Conservation (phyloP, 2,329 filamentous ascomycete genomes). For the Ophiostoma perfectum region DNA sequence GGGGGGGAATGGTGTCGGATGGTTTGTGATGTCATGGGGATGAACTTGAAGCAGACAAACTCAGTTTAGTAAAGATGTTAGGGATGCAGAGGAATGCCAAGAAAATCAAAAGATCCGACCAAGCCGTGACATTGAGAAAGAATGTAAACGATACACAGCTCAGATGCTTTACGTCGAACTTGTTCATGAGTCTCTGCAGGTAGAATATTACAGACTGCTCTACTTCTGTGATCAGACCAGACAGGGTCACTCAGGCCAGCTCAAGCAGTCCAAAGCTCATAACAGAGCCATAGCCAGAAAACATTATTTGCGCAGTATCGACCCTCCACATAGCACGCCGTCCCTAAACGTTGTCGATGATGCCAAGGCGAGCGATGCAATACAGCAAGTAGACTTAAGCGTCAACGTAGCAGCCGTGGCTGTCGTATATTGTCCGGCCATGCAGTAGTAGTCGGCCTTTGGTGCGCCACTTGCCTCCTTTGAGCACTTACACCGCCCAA, state of each 20-base stretch:
- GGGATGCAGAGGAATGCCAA: not conserved
- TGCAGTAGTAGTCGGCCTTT: not conserved
- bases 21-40: not conserved
- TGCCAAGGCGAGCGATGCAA: not conserved
- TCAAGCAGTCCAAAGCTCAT: not conserved
- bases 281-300: no score
- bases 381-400: not conserved
- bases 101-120: no score
- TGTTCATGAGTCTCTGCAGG: no score
- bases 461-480: not conserved
- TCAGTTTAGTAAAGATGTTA: no score
- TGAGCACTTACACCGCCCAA: conserved; percentile 6
- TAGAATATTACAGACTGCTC: no score
- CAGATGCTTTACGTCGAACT: not conserved
- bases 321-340: not conserved
- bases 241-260: not conserved
- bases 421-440: not conserved
- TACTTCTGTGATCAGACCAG: no score
- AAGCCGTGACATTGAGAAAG: no score
- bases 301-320: no score
- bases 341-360: not conserved
- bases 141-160: not conserved
- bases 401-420: not conserved
- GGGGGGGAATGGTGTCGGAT: no score
- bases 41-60: not conserved